phyloP scores from a whole-genome alignment of 306 rosid genomes.

The Prunus davidiana region DNA sequence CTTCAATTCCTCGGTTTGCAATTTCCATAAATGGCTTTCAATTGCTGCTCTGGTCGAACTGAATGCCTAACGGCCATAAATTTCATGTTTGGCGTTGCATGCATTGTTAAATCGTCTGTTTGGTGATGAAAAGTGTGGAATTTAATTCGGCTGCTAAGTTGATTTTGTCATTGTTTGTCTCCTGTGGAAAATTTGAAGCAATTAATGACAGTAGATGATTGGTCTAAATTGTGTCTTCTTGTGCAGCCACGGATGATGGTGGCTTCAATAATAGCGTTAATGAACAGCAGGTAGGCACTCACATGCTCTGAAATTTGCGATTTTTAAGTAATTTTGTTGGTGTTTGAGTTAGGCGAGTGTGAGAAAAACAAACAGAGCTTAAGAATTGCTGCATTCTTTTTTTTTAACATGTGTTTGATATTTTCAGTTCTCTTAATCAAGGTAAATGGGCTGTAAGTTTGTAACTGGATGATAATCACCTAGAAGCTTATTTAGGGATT shows the following conservation, averaged over 20 bases:
- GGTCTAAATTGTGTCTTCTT: constrained; percentile 13
- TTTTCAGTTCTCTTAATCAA: neutral
- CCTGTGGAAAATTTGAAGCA: neutral
- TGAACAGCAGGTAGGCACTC: constrained; percentile 70
- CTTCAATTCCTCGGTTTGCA: constrained; percentile 21
- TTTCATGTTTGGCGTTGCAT: neutral
- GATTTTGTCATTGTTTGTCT: no score
- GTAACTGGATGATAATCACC: neutral
- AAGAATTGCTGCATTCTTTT: neutral
- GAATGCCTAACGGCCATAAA: neutral
- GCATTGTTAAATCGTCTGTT: neutral
- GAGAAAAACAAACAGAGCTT: neutral
- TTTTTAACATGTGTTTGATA: neutral
- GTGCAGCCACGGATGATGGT: constrained; percentile 71
- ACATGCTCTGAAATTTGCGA: constrained; percentile 3
- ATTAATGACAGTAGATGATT: neutral
- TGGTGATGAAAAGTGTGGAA: constrained; percentile 2
- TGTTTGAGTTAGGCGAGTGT: neutral
- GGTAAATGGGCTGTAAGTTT: neutral
- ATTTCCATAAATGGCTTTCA: neutral
- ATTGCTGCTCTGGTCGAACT: constrained; percentile 11
- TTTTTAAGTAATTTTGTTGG: neutral
- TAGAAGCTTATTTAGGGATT: neutral
- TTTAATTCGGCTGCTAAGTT: neutral
- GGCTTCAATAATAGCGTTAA: constrained; percentile 85